These are phyloP conservation scores for Chytriomyces hyalinus DNA, from an alignment of 192 early-diverging fungal genomes.

Conservation along the genomic window DNA sequence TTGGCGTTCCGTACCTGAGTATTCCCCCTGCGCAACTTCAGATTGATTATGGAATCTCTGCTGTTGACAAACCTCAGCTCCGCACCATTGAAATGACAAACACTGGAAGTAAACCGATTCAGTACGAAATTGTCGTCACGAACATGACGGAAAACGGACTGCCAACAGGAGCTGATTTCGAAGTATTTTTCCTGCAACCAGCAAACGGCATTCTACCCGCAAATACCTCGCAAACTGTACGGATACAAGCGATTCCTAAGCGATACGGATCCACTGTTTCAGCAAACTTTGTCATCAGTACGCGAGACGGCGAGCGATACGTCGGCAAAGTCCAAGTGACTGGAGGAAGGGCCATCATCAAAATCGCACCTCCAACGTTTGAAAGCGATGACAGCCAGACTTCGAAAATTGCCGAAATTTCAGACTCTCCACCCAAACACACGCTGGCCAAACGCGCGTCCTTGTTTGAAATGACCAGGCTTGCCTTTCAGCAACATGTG, in stretches of 20 bases:
- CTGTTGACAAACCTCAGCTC: conserved; percentile 56
- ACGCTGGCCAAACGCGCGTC: conserved; percentile 11
- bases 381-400: conserved; percentile 29
- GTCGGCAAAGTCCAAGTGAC: conserved; percentile 47
- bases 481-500: conserved; percentile 51
- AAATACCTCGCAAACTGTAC: conserved; percentile 37
- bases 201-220: conserved; percentile 53
- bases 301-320: conserved; percentile 62
- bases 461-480: conserved; percentile 41
- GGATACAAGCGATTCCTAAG: conserved; percentile 53
- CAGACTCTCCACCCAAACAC: conserved; percentile 2
- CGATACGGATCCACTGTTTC: conserved; percentile 53
- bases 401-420: conserved; percentile 49
- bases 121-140: conserved; percentile 53
- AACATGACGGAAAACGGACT: conserved; percentile 48
- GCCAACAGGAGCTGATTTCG: conserved; percentile 54
- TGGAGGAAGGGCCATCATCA: conserved; percentile 67
- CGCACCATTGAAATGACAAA: conserved; percentile 51
- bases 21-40: conserved; percentile 46
- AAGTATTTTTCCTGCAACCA: conserved; percentile 64
- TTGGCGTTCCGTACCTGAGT: conserved; percentile 64
- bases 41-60: conserved; percentile 62
- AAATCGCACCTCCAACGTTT: conserved; percentile 54
- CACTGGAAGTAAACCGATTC: conserved; percentile 58
- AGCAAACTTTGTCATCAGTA: conserved; percentile 53